Evolutionary conservation across 2,329 filamentous ascomycete species (phyloP), one percentile per base, ranked within the genome.

Genomic region (Penicillium sp.): DNA sequence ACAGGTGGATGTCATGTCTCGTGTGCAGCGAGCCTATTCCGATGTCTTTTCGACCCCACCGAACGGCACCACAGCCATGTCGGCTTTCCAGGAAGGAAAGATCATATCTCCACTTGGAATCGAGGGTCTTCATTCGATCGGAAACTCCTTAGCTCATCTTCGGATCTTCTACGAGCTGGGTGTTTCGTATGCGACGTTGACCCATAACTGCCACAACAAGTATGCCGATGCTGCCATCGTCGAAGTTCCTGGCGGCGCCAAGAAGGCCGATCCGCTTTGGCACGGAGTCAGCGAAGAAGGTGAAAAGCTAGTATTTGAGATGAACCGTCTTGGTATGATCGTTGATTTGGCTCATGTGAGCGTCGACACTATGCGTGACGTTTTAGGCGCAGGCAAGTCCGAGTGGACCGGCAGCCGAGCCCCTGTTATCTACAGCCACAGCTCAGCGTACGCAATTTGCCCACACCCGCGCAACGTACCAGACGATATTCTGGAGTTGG

Each of bases 261-360:
- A 76, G 18, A 78, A 67, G 40, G 67, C 71, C 13, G 63, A 68
- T 38, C 68, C 67, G 24, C 55, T 68, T 18, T 74, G 72, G 79
- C 83, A 55, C 72, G 93, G 93, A 2, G 79, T 97, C 1, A 93
- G 88, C 55, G 77, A 81, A 1, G 80, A 81, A 1, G 93, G 93
- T 4, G 82, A 83, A 48, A 70, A 79, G 11, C 75, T 97, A 0
- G 79, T 97, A 42, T 79, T 79, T 34, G 93, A 97, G 77, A 97
- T 97, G 92, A 97, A 97, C 71, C 84, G 93, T 3, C 78, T 97
- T 2, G 93, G 93, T 24, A 92, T 97, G 87, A 85, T 97, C n/a
- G 89, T 97, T 39, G 93, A 97, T 69, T 80, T 97, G 34, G 83
- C 89, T 6, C 93, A 97, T 71, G 85, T 87, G 22, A 82, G 88